phyloP scores from a whole-genome alignment of 495 filamentous ascomycete genomes.

The Lepidopterella palustris region DNA sequence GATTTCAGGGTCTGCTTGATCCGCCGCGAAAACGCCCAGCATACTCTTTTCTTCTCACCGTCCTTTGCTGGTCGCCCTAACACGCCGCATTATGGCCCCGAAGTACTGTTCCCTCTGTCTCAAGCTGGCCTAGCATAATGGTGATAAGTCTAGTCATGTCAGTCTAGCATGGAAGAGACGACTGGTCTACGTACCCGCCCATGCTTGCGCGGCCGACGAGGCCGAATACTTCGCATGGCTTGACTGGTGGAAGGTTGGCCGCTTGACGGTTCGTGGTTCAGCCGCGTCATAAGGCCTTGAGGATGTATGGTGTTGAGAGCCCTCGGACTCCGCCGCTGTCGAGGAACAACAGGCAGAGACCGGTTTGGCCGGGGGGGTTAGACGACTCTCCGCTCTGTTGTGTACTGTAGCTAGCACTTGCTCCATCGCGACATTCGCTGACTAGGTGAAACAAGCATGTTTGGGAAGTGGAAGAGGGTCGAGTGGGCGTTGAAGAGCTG shows the following conservation, averaged over 20 bases:
- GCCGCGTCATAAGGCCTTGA: slow-evolving; percentile 16
- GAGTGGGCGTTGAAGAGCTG: no score
- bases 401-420: no score
- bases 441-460: no score
- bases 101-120: no score
- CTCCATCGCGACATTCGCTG: no score
- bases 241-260: neutral
- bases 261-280: slow-evolving; percentile 17
- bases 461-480: no score
- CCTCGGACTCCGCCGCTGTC: slow-evolving; percentile 26
- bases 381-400: neutral
- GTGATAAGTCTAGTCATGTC: slow-evolving; percentile 17
- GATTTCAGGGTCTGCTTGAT: no score
- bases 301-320: slow-evolving; percentile 16
- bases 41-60: no score
- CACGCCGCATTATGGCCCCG: no score
- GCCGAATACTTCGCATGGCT: slow-evolving; percentile 26
- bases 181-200: slow-evolving; percentile 10
- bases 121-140: slow-evolving; percentile 24
- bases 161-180: neutral
- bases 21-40: no score
- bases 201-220: slow-evolving; percentile 25
- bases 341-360: slow-evolving; percentile 17
- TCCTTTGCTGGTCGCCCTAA: no score
- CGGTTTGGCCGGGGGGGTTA: neutral